phyloP scores from a whole-genome alignment of 202 grass and related monocot genomes.

The Elaeis oleifera region DNA sequence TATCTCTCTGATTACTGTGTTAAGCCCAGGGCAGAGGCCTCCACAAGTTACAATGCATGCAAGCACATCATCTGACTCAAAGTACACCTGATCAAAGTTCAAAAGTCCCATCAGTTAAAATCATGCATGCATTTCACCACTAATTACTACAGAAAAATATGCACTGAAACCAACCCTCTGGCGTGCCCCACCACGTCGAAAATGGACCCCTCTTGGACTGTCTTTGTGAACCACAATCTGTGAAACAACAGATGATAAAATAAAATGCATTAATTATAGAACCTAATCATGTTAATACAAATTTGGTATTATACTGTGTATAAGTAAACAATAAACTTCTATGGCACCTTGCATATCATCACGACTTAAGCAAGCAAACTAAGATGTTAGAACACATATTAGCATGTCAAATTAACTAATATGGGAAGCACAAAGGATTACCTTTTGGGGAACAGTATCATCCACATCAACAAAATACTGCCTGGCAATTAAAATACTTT shows the following conservation, averaged over 20 bases:
- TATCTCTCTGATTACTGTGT: constrained; percentile 22
- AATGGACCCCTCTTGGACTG: constrained; percentile 8
- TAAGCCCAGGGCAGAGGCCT: constrained; percentile 21
- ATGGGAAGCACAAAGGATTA: background rate
- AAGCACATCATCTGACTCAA: constrained; percentile 17
- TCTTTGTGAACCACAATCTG: constrained; percentile 15
- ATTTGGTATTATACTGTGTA: too few relatives aligned
- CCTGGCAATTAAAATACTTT: constrained; percentile 30
- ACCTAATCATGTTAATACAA: too few relatives aligned
- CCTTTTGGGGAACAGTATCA: constrained; percentile 85
- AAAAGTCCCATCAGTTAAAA: background rate
- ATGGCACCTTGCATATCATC: background rate
- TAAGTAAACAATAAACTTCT: too few relatives aligned
- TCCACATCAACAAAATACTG: constrained; percentile 88
- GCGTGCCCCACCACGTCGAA: constrained; percentile 15
- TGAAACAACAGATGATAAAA: background rate
- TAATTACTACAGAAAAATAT: background rate
- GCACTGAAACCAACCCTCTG: background rate
- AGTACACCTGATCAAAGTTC: constrained; percentile 8
- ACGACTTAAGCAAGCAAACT: too few relatives aligned
- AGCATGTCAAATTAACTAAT: too few relatives aligned
- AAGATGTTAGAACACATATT: too few relatives aligned
- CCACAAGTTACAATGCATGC: constrained; percentile 24
- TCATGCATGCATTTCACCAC: background rate
- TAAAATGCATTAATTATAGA: too few relatives aligned